Conservation (phyloP, 257 asterid genomes). For the Solanum habrochaites region DNA sequence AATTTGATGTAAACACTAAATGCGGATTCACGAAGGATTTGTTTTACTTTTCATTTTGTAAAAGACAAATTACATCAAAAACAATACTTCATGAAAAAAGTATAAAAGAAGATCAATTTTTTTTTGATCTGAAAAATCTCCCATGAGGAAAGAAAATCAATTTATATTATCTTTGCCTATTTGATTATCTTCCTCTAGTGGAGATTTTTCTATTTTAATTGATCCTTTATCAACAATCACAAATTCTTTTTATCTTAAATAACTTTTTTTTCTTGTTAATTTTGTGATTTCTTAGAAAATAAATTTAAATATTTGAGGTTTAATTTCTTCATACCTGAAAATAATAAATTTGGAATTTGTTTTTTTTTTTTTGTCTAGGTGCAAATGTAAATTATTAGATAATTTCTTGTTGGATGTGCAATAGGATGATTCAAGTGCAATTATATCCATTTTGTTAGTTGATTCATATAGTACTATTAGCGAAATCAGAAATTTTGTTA, state of each 20-base stretch:
- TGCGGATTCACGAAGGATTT: neutral
- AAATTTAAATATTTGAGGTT: neutral
- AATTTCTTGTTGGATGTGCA: neutral
- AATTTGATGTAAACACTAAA: neutral
- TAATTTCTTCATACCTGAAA: neutral
- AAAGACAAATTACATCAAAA: neutral
- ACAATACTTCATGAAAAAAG: neutral
- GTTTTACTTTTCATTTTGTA: neutral
- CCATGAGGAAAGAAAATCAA: neutral
- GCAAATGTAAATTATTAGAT: neutral
- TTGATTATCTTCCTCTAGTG: neutral
- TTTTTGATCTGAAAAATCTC: neutral
- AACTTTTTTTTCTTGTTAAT: neutral
- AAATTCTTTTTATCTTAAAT: neutral
- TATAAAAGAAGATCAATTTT: neutral
- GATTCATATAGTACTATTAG: neutral
- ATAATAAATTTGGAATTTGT: neutral
- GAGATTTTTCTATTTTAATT: neutral
- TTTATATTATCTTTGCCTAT: neutral
- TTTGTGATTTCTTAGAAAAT: neutral
- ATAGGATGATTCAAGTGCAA: neutral
- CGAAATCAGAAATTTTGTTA: neutral
- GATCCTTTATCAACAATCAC: neutral
- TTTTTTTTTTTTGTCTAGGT: too few relatives aligned
- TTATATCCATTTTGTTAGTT: neutral